Evolutionary conservation across 2,329 filamentous ascomycete species (phyloP), one percentile per base, ranked within the genome.

Genomic region (Arthroderma sp.): DNA sequence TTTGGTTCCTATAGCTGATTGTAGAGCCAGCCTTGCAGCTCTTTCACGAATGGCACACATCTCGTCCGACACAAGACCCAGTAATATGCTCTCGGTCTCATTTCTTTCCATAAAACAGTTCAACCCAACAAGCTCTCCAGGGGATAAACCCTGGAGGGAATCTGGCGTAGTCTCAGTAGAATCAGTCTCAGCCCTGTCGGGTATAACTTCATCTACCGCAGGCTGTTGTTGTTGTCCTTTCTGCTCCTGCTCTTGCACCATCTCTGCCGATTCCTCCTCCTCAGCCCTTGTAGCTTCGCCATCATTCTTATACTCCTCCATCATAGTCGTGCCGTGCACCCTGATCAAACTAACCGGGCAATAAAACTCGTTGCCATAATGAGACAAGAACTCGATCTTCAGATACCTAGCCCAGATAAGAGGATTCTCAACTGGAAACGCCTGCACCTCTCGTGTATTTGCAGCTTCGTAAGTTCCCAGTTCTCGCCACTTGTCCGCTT

Each of bases 331-430:
- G 5, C 91, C 91, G 63, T 98, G 91, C 4, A 98, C 83, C 44
- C 91, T 78, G 43, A 98, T 70, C 11, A 98, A 66, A 48, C 89
- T 95, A 10, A 98, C 70, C 0, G 91, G 91, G 57, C 91, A 98
- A 61, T 94, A 98, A 61, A 85, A 98, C 60, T 98, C 91, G 54
- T 88, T 94, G 6, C 91, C 91, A 61, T 89, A 98, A 60, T 98
- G 89, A 4, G 80, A 86, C 40, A 96, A 62, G 51, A 96, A 91
- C 59, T 98, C 91, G 47, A 98, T 79, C 27, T 86, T 79, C 36
- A 98, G 65, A 64, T 96, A 98, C 51, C 89, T 80, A 37, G 91
- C 88, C 83, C 87, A 98, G 40, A 96, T 96, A 49, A 91, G 78
- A 1, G 91, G 88, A 55, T 95, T 91, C 54, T 91, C 80, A n/a